Evolutionary conservation across 352 stramenopile species (phyloP).

Genomic region (Globisporangium spinosum): DNA sequence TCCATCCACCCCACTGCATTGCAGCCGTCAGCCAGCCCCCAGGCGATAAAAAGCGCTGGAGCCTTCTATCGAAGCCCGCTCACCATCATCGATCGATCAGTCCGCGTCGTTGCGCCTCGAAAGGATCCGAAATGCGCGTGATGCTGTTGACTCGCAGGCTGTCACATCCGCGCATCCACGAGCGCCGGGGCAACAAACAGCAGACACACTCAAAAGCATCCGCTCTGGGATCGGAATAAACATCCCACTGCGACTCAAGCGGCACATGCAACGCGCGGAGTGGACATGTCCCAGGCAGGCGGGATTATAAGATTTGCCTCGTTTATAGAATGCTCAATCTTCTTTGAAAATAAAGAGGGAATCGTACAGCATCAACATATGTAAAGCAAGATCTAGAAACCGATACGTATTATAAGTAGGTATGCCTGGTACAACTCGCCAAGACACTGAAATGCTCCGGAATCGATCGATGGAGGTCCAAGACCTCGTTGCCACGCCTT

Average conservation of each 20-base stretch:
- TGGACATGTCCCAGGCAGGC: not conserved
- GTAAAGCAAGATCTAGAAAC: not conserved
- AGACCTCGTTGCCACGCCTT: not conserved
- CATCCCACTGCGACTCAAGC: not conserved
- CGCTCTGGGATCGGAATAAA: constrained; percentile 6
- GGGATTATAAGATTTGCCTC: no score
- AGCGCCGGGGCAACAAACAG: not conserved
- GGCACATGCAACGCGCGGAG: not conserved
- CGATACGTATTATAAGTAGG: not conserved
- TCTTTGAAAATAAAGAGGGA: not conserved
- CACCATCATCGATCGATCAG: not conserved
- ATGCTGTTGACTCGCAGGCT: not conserved
- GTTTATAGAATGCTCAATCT: not conserved
- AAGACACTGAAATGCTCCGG: not conserved
- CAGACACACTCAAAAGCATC: not conserved
- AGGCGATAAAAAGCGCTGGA: not conserved
- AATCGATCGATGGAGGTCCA: constrained; percentile 1
- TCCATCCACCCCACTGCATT: not conserved
- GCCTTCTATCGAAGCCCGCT: not conserved
- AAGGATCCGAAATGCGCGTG: not conserved
- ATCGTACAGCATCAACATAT: not conserved
- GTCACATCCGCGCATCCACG: not conserved
- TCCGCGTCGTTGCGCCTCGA: not conserved
- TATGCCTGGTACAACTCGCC: no score
- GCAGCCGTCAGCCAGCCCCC: not conserved